Evolutionary conservation across 495 filamentous ascomycete species (phyloP), one percentile per base, ranked within the genome.

Genomic region (Talaromyces proteolyticus): DNA sequence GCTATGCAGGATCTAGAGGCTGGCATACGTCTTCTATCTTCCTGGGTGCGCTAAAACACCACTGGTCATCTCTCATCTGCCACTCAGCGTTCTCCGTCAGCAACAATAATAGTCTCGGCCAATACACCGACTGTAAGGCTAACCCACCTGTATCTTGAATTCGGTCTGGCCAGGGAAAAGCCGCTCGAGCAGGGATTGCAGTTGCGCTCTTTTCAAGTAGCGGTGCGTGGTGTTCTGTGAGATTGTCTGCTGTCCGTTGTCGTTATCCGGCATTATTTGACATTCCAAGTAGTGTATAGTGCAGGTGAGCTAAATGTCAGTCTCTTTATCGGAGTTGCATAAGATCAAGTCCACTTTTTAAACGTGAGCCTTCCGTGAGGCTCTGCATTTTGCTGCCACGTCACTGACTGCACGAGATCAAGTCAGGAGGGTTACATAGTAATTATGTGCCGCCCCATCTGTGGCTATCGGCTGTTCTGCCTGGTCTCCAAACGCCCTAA

Each of bases 121-220:
- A n/a, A n/a, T n/a, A n/a, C n/a, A n/a, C n/a, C n/a, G n/a, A n/a
- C n/a, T n/a, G n/a, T n/a, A n/a, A n/a, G n/a, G n/a, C n/a, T n/a
- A 22, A 18, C 29, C 22, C 38, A 49, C 47, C 34, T 49, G 11
- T 6, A 49, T 49, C 4, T 41, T 49, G 26, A 49, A 49, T 0
- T 49, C 37, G 11, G 47, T 49, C 47, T 62, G 59, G 6, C 51
- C 46, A 2, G 64, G 65, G 38, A 72, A 72, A 14, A 64, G 54
- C 43, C 52, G 42, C 45, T 64, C 57, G 11, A 72, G 59, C 11
- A 68, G 54, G 18, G 21, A 52, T 42, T 67, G 62, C 7, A 72
- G 58, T 12, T 38, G 58, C 6, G 53, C 41, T 53, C 60, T 55
- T 26, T 59, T 57, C 20, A 72, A 55, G 39, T 72, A 70, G 47